A percentile compares a stretch with the other conserved stretches of the same genome.
phyloP scores from a whole-genome alignment of 2,329 filamentous ascomycete genomes.

The Alternaria consortialis region DNA sequence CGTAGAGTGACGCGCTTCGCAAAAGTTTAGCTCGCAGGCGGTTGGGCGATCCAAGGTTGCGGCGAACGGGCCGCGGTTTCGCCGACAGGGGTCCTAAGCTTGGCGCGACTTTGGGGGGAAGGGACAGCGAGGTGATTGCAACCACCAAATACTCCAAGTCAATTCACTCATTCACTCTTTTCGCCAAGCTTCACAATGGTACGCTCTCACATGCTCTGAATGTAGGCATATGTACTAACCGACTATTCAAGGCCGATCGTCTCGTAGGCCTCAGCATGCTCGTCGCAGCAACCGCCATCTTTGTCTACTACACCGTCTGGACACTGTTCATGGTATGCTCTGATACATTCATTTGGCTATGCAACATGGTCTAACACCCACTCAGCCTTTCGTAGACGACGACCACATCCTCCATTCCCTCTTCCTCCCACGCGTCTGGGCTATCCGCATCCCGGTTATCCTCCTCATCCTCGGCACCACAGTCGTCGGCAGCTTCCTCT shows the following conservation, averaged over 20 bases:
- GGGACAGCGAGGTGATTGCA: slow-evolving; percentile 29
- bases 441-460: slow-evolving; percentile 97
- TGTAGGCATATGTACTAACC: neutral
- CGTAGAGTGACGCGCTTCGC: slow-evolving; percentile 22
- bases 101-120: slow-evolving; percentile 23
- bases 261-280: slow-evolving; percentile 80
- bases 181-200: slow-evolving; percentile 41
- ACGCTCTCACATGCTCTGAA: neutral
- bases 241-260: slow-evolving; percentile 80
- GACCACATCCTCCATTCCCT: slow-evolving; percentile 92
- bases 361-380: slow-evolving; percentile 50
- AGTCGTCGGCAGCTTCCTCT: slow-evolving; percentile 94
- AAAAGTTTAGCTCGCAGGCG: slow-evolving; percentile 36
- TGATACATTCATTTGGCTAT: neutral
- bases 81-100: slow-evolving; percentile 25
- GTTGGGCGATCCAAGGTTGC: slow-evolving; percentile 11
- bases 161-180: slow-evolving; percentile 27
- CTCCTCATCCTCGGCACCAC: slow-evolving; percentile 90
- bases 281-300: slow-evolving; percentile 75
- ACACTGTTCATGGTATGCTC: slow-evolving; percentile 87
- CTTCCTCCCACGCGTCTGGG: slow-evolving; percentile 98
- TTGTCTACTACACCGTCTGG: slow-evolving; percentile 97
- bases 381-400: slow-evolving; percentile 93
- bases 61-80: slow-evolving; percentile 28
- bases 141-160: slow-evolving; percentile 16